phyloP scores from a whole-genome alignment of 108 stramenopile species.

The Fragilariopsis cylindrus region DNA sequence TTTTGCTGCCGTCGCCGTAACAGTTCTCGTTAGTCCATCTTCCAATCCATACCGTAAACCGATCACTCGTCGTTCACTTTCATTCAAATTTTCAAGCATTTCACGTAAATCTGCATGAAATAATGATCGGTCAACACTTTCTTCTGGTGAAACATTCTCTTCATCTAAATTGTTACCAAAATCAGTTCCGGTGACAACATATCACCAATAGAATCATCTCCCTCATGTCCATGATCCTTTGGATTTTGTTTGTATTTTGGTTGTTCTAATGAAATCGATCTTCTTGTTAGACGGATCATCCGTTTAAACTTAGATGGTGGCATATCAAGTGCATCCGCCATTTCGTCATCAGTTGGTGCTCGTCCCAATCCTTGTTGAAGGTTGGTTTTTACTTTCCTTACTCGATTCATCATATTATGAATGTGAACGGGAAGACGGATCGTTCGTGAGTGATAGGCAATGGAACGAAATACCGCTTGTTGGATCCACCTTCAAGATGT shows the following conservation, averaged over 20 bases:
- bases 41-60: constrained; percentile 78
- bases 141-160: constrained; percentile 47
- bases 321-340: constrained; percentile 85
- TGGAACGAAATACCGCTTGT: constrained; percentile 89
- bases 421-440: constrained; percentile 97
- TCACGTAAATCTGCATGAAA: constrained; percentile 79
- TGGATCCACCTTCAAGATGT: constrained; percentile 71
- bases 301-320: constrained; percentile 77
- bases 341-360: constrained; percentile 89
- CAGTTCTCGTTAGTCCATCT: constrained; percentile 85
- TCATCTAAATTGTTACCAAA: constrained; percentile 12
- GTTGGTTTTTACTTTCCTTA: constrained; percentile 64
- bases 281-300: constrained; percentile 72
- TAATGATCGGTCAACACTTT: constrained; percentile 68
- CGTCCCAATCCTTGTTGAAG: constrained; percentile 75
- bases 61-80: constrained; percentile 76
- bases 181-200: constrained; percentile 43
- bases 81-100: constrained; percentile 79
- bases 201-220: constrained; percentile 73
- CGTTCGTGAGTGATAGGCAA: constrained; percentile 90
- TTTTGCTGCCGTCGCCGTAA: constrained; percentile 80
- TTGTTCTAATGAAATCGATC: constrained; percentile 80
- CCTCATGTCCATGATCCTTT: constrained; percentile 80
- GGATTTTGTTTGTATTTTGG: constrained; percentile 84
- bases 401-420: constrained; percentile 89